Evolutionary conservation across 164 flowering plant genomes (phyloP).

Genomic region (Annona cherimola): DNA sequence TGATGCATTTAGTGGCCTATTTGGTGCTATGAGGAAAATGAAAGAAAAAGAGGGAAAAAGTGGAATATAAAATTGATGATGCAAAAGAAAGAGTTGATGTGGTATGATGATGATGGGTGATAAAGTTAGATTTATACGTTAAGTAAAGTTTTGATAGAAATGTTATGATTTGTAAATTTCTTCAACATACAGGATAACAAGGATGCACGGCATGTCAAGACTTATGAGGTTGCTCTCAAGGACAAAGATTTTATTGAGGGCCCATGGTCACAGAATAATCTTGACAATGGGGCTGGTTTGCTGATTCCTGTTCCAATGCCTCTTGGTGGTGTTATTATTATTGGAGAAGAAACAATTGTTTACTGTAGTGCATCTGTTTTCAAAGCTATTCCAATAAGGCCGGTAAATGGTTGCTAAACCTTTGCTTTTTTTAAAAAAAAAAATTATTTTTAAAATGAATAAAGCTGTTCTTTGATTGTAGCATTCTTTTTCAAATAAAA

Average conservation of each 20-base stretch:
- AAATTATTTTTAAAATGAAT: too few relatives aligned
- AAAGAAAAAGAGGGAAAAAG: too few relatives aligned
- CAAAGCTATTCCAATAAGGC: slow-evolving; percentile 91
- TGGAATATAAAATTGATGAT: too few relatives aligned
- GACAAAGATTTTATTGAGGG: slow-evolving; percentile 97
- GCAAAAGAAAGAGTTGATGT: too few relatives aligned
- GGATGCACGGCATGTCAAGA: slow-evolving; percentile 94
- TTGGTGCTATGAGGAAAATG: too few relatives aligned
- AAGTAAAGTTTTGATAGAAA: not conserved
- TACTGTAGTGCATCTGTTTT: slow-evolving; percentile 81
- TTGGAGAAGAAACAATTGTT: slow-evolving; percentile 97
- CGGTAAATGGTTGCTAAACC: slow-evolving; percentile 40
- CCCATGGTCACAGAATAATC: slow-evolving; percentile 95
- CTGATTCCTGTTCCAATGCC: slow-evolving; percentile 95
- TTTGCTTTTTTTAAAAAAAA: not conserved
- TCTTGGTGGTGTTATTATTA: slow-evolving; percentile 89
- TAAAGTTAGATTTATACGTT: not conserved
- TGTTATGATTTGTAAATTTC: not conserved
- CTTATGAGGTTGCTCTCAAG: slow-evolving; percentile 88
- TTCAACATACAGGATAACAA: slow-evolving; percentile 77
- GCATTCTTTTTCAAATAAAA: too few relatives aligned
- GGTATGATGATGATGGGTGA: too few relatives aligned
- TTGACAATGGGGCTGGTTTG: slow-evolving; percentile 93
- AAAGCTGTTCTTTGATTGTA: too few relatives aligned
- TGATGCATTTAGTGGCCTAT: not conserved